Conservation (phyloP, 192 early-diverging fungal genomes). For the Chytriomyces sp. region DNA sequence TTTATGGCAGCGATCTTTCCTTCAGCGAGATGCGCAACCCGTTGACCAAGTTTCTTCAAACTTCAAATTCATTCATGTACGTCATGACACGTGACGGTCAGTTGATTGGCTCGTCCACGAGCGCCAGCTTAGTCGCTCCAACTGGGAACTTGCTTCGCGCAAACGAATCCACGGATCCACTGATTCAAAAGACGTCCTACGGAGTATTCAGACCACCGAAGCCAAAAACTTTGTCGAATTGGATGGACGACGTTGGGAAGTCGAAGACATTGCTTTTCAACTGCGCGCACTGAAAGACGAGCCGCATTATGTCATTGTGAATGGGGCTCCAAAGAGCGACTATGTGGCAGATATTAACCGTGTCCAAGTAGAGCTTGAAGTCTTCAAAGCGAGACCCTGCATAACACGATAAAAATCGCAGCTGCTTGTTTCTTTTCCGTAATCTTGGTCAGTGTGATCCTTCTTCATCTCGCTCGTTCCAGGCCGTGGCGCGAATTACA, state of each 20-base stretch:
- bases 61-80: slow-evolving; percentile 11
- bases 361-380: background rate
- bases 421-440: background rate
- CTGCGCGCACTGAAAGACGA: background rate
- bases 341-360: background rate
- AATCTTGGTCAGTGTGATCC: background rate
- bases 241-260: background rate
- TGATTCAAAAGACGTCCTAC: background rate
- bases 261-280: slow-evolving; percentile 2
- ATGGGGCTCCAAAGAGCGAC: slow-evolving; percentile 17
- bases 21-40: background rate
- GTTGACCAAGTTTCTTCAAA: background rate
- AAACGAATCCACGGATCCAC: background rate
- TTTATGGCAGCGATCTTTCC: background rate
- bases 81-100: slow-evolving; percentile 14
- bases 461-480: background rate
- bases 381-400: background rate
- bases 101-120: slow-evolving; percentile 21
- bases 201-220: background rate
- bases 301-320: slow-evolving; percentile 2
- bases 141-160: background rate
- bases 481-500: background rate
- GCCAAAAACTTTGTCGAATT: background rate
- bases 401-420: background rate
- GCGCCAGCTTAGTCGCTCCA: background rate